Evolutionary conservation across 1,139 yeast species (phyloP), one percentile per base, ranked within the genome.

Genomic region (Sugiyamaella sp.): DNA sequence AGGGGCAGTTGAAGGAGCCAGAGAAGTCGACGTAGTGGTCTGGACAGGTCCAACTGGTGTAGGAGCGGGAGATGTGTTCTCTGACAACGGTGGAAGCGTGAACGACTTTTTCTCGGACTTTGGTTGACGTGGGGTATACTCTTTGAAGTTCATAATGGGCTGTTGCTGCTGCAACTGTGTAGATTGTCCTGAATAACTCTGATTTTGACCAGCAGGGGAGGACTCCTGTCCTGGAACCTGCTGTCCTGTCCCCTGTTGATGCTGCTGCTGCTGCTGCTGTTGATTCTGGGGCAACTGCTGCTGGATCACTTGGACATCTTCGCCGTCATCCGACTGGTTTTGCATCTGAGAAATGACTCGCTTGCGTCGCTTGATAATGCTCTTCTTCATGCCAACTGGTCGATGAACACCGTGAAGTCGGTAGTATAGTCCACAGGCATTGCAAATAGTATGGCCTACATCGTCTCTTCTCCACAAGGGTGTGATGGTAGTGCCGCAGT

Each of bases 401-500:
- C 96, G 76, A 64, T 86, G 91, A 41, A 78, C 76, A 1, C 93
- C 93, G 65, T 88, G 96, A 45, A 89, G 78, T 56, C 86, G 75
- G 68, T 81, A 85, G 69, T 89, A 89, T 40, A 89, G 74, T 1
- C 96, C 96, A 72, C 96, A 88, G 0, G 96, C 96, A 66, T 89
- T 89, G 74, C 96, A 89, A 35, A 88, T 86, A 33, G 93, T 85
- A 61, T 85, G 82, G 0, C 96, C 96, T 4, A 77, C 78, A 57
- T 84, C 89, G 63, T 88, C 91, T 60, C 96, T 74, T 65, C 96
- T 77, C 96, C 96, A 89, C 14, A 89, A 74, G 0, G 96, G 96
- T 0, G 96, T 89, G 59, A 87, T 85, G 5, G 93, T 86, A 17
- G 93, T 85, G 9, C 82, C 84, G 72, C 96, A 89, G 71, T 89